A percentile compares a stretch with the other conserved stretches of the same genome.
These are phyloP conservation scores for Kwoniella sp. DNA, from an alignment of 768 basidiomycete genomes.

Conservation along the genomic window DNA sequence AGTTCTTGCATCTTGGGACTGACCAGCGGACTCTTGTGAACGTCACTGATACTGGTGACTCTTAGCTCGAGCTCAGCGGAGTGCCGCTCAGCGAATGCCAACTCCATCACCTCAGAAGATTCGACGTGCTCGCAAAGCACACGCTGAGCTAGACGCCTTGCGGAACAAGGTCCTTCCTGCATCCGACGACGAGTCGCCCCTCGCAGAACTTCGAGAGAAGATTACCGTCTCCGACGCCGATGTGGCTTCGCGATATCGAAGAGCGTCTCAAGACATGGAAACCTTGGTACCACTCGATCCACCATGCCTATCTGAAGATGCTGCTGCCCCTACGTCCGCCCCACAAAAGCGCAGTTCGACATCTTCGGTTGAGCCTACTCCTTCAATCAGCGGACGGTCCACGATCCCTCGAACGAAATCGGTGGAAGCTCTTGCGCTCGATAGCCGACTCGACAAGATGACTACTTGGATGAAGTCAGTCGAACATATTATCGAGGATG, in stretches of 20 bases:
- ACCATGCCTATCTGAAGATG: neutral
- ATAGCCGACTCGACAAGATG: slow-evolving; percentile 35
- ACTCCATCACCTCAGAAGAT: slow-evolving; percentile 24
- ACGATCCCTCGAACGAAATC: slow-evolving; percentile 12
- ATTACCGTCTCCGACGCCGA: slow-evolving; percentile 36
- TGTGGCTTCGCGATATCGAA: slow-evolving; percentile 35
- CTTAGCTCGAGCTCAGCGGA: slow-evolving; percentile 10
- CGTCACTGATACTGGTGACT: neutral
- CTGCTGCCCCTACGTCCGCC: neutral
- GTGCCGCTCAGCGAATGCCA: slow-evolving; percentile 6
- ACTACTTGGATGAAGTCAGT: slow-evolving; percentile 44
- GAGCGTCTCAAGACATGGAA: slow-evolving; percentile 30
- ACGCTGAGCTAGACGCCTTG: slow-evolving; percentile 9
- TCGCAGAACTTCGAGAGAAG: slow-evolving; percentile 28
- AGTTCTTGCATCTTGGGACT: neutral
- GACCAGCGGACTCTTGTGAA: neutral
- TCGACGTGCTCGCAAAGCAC: slow-evolving; percentile 6
- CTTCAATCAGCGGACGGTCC: neutral
- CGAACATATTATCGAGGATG: slow-evolving; percentile 52
- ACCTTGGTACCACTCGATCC: slow-evolving; percentile 1
- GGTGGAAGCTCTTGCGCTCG: slow-evolving; percentile 37
- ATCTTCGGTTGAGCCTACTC: neutral
- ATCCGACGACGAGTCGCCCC: slow-evolving; percentile 26
- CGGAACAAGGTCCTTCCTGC: slow-evolving; percentile 19
- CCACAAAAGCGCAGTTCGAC: neutral